These are phyloP conservation scores for Murraya koenigii DNA, from an alignment of 345 rosid species.

Conservation along the genomic window DNA sequence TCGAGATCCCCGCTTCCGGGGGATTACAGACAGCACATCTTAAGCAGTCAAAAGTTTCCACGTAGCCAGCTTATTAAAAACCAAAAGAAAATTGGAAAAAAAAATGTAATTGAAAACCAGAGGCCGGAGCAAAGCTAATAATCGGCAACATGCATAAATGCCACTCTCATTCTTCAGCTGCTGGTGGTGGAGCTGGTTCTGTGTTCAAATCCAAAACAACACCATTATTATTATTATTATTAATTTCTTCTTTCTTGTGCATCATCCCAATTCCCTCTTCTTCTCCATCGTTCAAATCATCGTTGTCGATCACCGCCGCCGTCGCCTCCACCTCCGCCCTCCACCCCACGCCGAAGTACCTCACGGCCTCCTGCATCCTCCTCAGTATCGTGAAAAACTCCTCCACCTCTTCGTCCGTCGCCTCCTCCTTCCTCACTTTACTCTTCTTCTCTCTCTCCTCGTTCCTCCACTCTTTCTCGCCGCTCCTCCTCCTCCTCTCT, in stretches of 20 bases:
- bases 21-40: too few relatives aligned
- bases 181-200: slow-evolving; percentile 3
- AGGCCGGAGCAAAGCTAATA: not conserved
- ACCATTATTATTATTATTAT: not conserved
- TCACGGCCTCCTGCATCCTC: slow-evolving; percentile 17
- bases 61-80: too few relatives aligned
- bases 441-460: too few relatives aligned
- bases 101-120: too few relatives aligned
- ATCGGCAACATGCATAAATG: not conserved
- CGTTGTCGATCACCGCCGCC: not conserved
- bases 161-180: not conserved
- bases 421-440: slow-evolving; percentile 8
- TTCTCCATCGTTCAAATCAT: not conserved
- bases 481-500: too few relatives aligned
- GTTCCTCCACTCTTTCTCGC: too few relatives aligned
- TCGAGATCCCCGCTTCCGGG: too few relatives aligned
- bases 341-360: slow-evolving; percentile 16
- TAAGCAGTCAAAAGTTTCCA: too few relatives aligned
- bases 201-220: slow-evolving; percentile 24
- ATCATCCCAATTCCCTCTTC: not conserved
- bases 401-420: slow-evolving; percentile 19
- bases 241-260: too few relatives aligned
- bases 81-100: too few relatives aligned
- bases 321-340: slow-evolving; percentile 14
- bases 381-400: slow-evolving; percentile 18